These are phyloP conservation scores for Potentilla sterilis DNA, from an alignment of 306 rosid species.

Conservation along the genomic window DNA sequence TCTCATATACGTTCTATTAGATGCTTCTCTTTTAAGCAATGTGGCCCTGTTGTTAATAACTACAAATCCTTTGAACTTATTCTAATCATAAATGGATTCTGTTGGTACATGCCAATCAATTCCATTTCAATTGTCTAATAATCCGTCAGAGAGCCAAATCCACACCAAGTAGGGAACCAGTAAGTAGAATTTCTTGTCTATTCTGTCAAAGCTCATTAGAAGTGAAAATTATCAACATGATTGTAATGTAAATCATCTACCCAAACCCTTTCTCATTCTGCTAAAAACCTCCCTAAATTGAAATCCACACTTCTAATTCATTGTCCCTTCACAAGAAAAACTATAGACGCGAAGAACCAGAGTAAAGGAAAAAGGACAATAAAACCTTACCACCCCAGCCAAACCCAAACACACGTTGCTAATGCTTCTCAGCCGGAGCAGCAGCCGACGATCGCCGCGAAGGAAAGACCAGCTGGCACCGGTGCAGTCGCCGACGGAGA, in stretches of 20 bases:
- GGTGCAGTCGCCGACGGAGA: slow-evolving; percentile 14
- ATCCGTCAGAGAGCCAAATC: too few relatives aligned
- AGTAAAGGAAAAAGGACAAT: slow-evolving; percentile 1
- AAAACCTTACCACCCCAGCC: slow-evolving; percentile 23
- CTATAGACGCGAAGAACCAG: slow-evolving; percentile 25
- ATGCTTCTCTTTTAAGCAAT: neutral
- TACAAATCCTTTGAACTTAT: neutral
- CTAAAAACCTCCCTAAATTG: slow-evolving; percentile 2
- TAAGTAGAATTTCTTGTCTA: neutral
- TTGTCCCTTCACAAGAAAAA: slow-evolving; percentile 9
- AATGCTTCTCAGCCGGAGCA: slow-evolving; percentile 51
- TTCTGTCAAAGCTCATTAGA: slow-evolving; percentile 7
- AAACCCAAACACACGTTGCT: slow-evolving; percentile 19
- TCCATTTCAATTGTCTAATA: neutral
- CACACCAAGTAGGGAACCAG: too few relatives aligned
- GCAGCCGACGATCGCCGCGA: slow-evolving; percentile 34
- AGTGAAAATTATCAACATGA: neutral
- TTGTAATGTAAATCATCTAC: neutral
- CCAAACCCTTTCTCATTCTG: neutral
- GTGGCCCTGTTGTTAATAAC: neutral
- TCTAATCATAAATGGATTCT: neutral
- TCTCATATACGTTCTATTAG: neutral
- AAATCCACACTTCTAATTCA: slow-evolving; percentile 1
- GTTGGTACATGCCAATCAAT: neutral
- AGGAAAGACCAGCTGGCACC: slow-evolving; percentile 26